A percentile compares a stretch with the other conserved stretches of the same genome.
phyloP scores from a whole-genome alignment of 768 basidiomycete genomes.

The Pleurotus tuoliensis region DNA sequence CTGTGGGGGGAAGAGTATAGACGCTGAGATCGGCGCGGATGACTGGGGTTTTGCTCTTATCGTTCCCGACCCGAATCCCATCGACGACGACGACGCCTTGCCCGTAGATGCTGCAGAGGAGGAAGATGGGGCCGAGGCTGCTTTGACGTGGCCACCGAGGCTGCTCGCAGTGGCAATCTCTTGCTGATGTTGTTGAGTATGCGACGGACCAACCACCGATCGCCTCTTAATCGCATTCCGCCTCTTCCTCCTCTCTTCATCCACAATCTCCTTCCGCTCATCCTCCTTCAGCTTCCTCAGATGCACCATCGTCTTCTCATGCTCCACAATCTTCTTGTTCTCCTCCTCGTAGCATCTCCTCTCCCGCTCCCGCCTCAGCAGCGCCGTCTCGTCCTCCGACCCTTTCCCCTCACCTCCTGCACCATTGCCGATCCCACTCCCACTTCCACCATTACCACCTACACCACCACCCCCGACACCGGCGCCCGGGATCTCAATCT shows the following conservation, averaged over 20 bases:
- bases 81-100: neutral
- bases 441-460: conserved; percentile 13
- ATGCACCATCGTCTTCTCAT: conserved; percentile 30
- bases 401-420: conserved; percentile 14
- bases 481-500: conserved; percentile 14
- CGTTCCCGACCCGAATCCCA: too few species aligned
- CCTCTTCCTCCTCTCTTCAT: conserved; percentile 25
- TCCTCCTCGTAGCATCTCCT: conserved; percentile 22
- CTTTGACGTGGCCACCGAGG: neutral
- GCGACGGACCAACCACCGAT: neutral
- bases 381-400: conserved; percentile 21
- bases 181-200: neutral
- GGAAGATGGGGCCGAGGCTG: neutral
- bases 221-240: conserved; percentile 13
- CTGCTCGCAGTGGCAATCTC: too few species aligned
- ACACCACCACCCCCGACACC: conserved; percentile 13
- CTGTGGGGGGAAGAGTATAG: too few species aligned
- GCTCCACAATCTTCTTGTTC: conserved; percentile 29
- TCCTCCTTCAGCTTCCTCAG: conserved; percentile 27
- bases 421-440: conserved; percentile 9
- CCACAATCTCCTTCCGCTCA: conserved; percentile 18
- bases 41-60: too few species aligned
- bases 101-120: neutral
- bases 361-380: conserved; percentile 17
- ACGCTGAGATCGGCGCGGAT: too few species aligned